Percentiles rank a stretch among this genome's conserved stretches.
Evolutionary conservation across 2,329 filamentous ascomycete species (phyloP).

Genomic region (Ambrosiella beaveri): DNA sequence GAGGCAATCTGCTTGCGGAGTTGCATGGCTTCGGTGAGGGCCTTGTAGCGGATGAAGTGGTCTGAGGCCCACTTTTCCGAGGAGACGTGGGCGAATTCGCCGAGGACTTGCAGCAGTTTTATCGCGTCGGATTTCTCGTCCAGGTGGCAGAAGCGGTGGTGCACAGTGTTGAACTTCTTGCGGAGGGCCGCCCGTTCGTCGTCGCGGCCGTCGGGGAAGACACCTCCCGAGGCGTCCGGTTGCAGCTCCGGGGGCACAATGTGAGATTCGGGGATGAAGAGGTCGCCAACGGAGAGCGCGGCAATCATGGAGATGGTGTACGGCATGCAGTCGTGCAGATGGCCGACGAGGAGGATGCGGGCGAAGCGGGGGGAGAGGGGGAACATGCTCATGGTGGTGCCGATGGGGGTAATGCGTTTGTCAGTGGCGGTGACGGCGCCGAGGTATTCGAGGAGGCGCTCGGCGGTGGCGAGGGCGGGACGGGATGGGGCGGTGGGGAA

Average conservation of each 20-base stretch:
- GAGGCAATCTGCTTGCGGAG: conserved; percentile 69
- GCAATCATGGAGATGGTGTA: conserved; percentile 82
- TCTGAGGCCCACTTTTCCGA: conserved; percentile 58
- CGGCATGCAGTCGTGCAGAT: conserved; percentile 63
- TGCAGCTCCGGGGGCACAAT: conserved; percentile 39
- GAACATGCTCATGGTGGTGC: conserved; percentile 70
- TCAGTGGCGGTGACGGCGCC: conserved; percentile 58
- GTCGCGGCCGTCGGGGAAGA: conserved; percentile 55
- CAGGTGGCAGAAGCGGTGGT: conserved; percentile 60
- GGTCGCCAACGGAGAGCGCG: conserved; percentile 69
- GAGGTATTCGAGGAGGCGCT: conserved; percentile 71
- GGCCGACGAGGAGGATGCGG: conserved; percentile 77
- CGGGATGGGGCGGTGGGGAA: conserved; percentile 82
- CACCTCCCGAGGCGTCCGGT: conserved; percentile 29
- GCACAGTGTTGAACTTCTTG: conserved; percentile 48
- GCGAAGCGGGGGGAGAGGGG: conserved; percentile 81
- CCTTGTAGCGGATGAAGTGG: conserved; percentile 77
- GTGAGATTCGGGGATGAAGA: conserved; percentile 72
- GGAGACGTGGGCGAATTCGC: conserved; percentile 64
- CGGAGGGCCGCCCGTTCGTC: conserved; percentile 48
- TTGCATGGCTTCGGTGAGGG: conserved; percentile 69
- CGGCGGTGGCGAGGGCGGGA: conserved; percentile 60
- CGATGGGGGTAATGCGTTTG: conserved; percentile 54
- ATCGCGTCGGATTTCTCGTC: conserved; percentile 77
- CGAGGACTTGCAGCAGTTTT: conserved; percentile 76